Percentiles rank a stretch among this genome's conserved stretches.
phyloP scores from a whole-genome alignment of 208 protist genomes.

The Acanthamoeba healyi region DNA sequence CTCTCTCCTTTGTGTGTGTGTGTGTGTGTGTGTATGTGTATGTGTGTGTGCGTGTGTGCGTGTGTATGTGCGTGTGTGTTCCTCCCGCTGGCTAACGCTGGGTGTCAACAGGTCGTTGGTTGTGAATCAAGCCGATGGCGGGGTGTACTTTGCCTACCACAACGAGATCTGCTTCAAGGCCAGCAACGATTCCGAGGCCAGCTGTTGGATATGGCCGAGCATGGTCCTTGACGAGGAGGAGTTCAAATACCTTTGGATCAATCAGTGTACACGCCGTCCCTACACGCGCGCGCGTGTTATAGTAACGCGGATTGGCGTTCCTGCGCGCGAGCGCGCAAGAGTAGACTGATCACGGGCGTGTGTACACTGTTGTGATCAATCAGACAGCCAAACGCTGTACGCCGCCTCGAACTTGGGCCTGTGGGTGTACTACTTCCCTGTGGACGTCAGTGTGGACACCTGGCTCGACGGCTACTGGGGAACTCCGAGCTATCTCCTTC shows the following conservation, averaged over 20 bases:
- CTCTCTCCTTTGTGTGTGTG: not conserved
- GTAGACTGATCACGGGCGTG: too few relatives aligned
- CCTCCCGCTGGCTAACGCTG: too few relatives aligned
- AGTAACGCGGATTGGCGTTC: too few relatives aligned
- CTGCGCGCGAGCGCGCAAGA: too few relatives aligned
- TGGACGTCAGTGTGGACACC: too few relatives aligned
- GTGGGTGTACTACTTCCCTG: not conserved
- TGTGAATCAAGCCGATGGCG: conserved; percentile 8
- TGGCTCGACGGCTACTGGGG: not conserved
- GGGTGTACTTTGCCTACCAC: not conserved
- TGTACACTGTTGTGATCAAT: not conserved
- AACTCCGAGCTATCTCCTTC: not conserved
- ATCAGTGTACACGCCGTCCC: not conserved
- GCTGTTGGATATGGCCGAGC: not conserved
- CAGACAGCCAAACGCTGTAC: not conserved
- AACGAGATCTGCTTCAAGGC: conserved; percentile 34
- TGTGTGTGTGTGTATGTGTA: too few relatives aligned
- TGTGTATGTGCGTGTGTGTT: too few relatives aligned
- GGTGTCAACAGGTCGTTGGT: not conserved
- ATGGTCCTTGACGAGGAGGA: not conserved
- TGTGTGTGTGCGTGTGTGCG: too few relatives aligned
- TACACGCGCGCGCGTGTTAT: too few relatives aligned
- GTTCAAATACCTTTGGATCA: not conserved
- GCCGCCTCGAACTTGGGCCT: not conserved
- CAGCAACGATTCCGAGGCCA: not conserved